Evolutionary conservation across 305 asterid genomes (phyloP).

Genomic region (Plantago rigida): DNA sequence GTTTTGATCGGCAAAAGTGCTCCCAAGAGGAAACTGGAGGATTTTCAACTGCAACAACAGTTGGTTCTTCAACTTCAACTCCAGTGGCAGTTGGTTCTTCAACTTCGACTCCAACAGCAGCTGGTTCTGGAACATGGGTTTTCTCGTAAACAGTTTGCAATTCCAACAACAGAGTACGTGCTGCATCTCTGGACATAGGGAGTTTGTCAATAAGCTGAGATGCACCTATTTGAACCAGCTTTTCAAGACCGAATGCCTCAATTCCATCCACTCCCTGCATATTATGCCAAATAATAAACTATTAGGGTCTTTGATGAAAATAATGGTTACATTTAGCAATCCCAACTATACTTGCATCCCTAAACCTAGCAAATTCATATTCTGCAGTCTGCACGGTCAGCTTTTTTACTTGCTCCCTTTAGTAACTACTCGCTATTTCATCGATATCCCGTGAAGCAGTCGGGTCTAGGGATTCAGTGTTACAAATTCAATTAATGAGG

Average conservation of each 20-base stretch:
- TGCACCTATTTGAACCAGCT: constrained; percentile 66
- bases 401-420: too few species aligned
- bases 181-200: constrained; percentile 90
- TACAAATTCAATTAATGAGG: background rate
- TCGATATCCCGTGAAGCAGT: too few species aligned
- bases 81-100: too few species aligned
- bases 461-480: background rate
- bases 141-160: constrained; percentile 53
- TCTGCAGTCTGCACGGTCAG: too few species aligned
- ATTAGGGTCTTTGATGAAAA: background rate
- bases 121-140: constrained; percentile 29
- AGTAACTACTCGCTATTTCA: too few species aligned
- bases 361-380: too few species aligned
- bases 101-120: constrained; percentile 5
- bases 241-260: constrained; percentile 65
- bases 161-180: constrained; percentile 66
- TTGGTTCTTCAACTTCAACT: too few species aligned
- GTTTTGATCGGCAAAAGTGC: constrained; percentile 70
- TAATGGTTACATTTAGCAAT: too few species aligned
- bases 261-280: constrained; percentile 74
- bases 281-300: constrained; percentile 2
- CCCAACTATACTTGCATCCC: too few species aligned
- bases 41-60: constrained; percentile 27
- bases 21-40: constrained; percentile 57
- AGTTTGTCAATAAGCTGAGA: constrained; percentile 82